A percentile compares a stretch with the other conserved stretches of the same genome.
Evolutionary conservation across 2,329 filamentous ascomycete genomes (phyloP).

Genomic region (Beauveria australis): DNA sequence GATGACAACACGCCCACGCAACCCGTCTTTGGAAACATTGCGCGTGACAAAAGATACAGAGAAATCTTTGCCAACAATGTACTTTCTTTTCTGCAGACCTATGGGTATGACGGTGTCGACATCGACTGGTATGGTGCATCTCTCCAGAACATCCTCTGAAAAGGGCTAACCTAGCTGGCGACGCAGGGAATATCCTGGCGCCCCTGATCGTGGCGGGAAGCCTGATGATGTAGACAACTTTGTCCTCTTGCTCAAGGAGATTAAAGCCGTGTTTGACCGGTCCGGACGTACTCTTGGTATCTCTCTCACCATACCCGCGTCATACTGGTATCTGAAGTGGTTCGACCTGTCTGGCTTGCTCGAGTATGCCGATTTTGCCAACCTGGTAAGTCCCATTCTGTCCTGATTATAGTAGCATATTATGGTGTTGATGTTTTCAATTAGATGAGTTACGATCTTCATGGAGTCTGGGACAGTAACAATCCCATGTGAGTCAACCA

Average conservation of each 20-base stretch:
- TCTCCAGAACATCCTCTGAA: too few species aligned
- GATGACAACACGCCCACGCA: constrained; percentile 19
- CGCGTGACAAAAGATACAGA: constrained; percentile 17
- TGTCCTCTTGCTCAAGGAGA: constrained; percentile 15
- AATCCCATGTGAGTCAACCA: constrained; percentile 18
- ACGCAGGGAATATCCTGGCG: constrained; percentile 11
- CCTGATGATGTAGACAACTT: constrained; percentile 18
- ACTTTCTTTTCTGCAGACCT: neutral
- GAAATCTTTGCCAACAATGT: constrained; percentile 25
- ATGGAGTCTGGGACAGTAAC: constrained; percentile 32
- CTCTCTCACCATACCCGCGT: constrained; percentile 18
- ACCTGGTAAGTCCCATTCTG: too few species aligned
- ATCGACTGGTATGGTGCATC: neutral
- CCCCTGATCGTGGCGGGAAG: constrained; percentile 16
- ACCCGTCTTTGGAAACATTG: constrained; percentile 24
- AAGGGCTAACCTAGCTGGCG: neutral
- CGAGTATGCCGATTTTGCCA: too few species aligned
- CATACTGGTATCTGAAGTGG: constrained; percentile 21
- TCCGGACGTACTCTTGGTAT: constrained; percentile 13
- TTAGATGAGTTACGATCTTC: constrained; percentile 32
- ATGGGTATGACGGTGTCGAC: neutral
- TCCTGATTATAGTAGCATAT: too few species aligned
- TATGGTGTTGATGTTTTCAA: too few species aligned
- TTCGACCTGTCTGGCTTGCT: constrained; percentile 19
- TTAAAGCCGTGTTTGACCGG: neutral